A percentile compares a stretch with the other conserved stretches of the same genome.
These are phyloP conservation scores for Pleurotus cornucopiae DNA, from an alignment of 768 basidiomycete species.

Conservation along the genomic window DNA sequence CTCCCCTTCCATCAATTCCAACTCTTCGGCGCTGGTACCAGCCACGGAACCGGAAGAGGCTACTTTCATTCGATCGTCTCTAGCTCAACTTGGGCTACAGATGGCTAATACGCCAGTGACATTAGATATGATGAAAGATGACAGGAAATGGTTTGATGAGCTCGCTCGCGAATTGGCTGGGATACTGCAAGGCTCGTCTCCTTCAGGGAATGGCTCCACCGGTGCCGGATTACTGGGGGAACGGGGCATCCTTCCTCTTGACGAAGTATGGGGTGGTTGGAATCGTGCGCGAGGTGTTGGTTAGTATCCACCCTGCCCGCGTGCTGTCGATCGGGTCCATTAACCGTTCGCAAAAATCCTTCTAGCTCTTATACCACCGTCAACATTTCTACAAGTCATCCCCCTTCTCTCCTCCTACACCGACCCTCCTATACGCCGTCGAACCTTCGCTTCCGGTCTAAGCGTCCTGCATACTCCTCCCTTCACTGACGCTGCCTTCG, in stretches of 20 bases:
- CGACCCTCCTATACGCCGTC: slow-evolving; percentile 57
- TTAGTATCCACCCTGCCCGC: slow-evolving; percentile 30
- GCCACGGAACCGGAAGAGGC: slow-evolving; percentile 73
- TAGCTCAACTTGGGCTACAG: slow-evolving; percentile 85
- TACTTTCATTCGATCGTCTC: slow-evolving; percentile 82
- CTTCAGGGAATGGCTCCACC: slow-evolving; percentile 10
- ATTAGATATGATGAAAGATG: slow-evolving; percentile 82
- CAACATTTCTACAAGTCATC: slow-evolving; percentile 75
- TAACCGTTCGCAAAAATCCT: not conserved
- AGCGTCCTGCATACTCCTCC: slow-evolving; percentile 81
- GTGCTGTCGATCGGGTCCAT: not conserved
- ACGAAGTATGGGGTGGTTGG: slow-evolving; percentile 96
- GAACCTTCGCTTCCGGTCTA: slow-evolving; percentile 72
- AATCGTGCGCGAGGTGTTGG: slow-evolving; percentile 90
- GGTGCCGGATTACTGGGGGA: slow-evolving; percentile 65
- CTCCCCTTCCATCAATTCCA: slow-evolving; percentile 13
- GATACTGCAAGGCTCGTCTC: slow-evolving; percentile 51
- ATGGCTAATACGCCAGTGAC: slow-evolving; percentile 80
- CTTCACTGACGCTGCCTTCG: slow-evolving; percentile 67
- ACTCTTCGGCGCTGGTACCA: slow-evolving; percentile 25
- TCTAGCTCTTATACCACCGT: slow-evolving; percentile 84
- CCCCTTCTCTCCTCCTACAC: slow-evolving; percentile 66
- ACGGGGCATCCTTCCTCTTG: slow-evolving; percentile 79
- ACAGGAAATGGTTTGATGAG: slow-evolving; percentile 72
- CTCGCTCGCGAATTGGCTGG: slow-evolving; percentile 78